These are phyloP conservation scores for Pilasporangium apinafurcum DNA, from an alignment of 352 stramenopile species.

Conservation along the genomic window DNA sequence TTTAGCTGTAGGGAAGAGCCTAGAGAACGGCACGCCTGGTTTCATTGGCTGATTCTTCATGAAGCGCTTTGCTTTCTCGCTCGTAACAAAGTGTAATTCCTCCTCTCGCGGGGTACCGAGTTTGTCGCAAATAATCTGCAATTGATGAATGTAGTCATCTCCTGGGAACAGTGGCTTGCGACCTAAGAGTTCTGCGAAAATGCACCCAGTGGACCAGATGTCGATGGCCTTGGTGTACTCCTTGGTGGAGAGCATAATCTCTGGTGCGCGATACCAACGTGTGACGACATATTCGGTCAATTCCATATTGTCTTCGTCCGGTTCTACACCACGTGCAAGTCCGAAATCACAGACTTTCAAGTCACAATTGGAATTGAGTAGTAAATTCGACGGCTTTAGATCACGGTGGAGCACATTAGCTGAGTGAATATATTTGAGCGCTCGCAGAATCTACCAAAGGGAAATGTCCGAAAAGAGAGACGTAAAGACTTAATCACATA, in stretches of 20 bases:
- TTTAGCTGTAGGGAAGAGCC: constrained; percentile 71
- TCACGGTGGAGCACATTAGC: constrained; percentile 94
- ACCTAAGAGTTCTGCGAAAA: constrained; percentile 90
- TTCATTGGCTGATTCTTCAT: constrained; percentile 83
- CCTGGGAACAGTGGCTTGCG: constrained; percentile 90
- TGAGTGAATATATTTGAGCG: constrained; percentile 93
- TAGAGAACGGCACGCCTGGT: constrained; percentile 55
- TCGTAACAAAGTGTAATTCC: constrained; percentile 90
- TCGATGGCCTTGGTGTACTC: constrained; percentile 98
- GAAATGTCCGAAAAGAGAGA: too few species aligned
- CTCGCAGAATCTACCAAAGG: constrained; percentile 94
- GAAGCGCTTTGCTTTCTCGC: constrained; percentile 82
- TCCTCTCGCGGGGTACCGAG: constrained; percentile 83
- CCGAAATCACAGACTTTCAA: constrained; percentile 93
- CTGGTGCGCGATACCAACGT: too few species aligned
- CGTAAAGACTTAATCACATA: too few species aligned
- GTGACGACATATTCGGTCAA: too few species aligned
- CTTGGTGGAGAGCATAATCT: constrained; percentile 95
- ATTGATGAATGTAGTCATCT: constrained; percentile 99
- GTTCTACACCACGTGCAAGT: constrained; percentile 76
- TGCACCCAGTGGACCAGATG: constrained; percentile 93
- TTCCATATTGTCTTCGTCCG: constrained; percentile 85
- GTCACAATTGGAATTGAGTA: constrained; percentile 94
- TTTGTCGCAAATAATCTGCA: constrained; percentile 94
- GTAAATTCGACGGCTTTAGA: constrained; percentile 96